Conservation (phyloP, 1,284 basidiomycete species). For the Amylostereum areolatum region DNA sequence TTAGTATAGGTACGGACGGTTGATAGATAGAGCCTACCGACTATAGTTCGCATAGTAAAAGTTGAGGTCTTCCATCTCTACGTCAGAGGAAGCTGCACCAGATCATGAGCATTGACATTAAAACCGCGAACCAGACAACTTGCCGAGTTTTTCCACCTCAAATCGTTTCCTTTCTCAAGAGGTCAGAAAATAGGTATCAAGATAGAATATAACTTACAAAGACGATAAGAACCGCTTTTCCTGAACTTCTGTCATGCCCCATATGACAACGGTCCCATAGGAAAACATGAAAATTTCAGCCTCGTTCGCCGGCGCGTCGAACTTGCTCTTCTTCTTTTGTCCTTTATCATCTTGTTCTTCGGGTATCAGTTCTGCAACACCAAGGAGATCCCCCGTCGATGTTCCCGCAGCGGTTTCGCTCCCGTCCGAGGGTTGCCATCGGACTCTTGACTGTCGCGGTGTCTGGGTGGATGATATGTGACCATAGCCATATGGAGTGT, state of each 20-base stretch:
- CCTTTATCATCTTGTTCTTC: slow-evolving; percentile 9
- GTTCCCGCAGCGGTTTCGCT: slow-evolving; percentile 8
- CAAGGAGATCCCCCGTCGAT: slow-evolving; percentile 62
- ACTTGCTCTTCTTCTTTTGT: slow-evolving; percentile 48
- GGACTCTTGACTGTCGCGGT: slow-evolving; percentile 9
- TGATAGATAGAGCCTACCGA: slow-evolving; percentile 47
- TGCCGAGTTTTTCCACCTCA: slow-evolving; percentile 84
- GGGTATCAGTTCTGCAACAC: slow-evolving; percentile 58
- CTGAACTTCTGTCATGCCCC: slow-evolving; percentile 94
- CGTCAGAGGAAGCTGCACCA: slow-evolving; percentile 62
- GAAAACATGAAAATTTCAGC: slow-evolving; percentile 92
- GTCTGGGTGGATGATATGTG: slow-evolving; percentile 24
- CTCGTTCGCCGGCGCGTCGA: slow-evolving; percentile 59
- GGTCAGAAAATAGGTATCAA: background rate
- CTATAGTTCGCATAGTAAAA: slow-evolving; percentile 97
- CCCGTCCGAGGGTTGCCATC: slow-evolving; percentile 10
- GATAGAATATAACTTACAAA: slow-evolving; percentile 51
- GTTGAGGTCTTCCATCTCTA: slow-evolving; percentile 96
- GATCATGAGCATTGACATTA: background rate
- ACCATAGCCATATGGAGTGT: slow-evolving; percentile 79
- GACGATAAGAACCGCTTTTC: slow-evolving; percentile 86
- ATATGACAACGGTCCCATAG: slow-evolving; percentile 92
- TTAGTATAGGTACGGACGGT: slow-evolving; percentile 3
- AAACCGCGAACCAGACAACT: slow-evolving; percentile 14
- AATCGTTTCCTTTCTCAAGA: slow-evolving; percentile 71